Evolutionary conservation across 192 early-diverging fungal species (phyloP).

Genomic region (Backusella sp.): DNA sequence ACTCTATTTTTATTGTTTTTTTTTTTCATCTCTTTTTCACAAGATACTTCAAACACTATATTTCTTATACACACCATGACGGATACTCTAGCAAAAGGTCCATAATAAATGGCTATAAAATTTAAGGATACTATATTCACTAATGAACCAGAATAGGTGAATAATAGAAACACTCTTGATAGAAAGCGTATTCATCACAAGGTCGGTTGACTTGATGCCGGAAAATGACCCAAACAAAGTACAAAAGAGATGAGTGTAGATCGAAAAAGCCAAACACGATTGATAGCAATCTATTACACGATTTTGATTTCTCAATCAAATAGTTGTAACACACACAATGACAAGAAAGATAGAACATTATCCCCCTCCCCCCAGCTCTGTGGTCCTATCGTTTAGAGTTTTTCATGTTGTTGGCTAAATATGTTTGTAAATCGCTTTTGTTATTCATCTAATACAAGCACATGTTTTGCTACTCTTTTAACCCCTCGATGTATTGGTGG

Average conservation of each 20-base stretch:
- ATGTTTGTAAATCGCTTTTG: background rate
- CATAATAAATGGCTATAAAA: background rate
- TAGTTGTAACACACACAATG: background rate
- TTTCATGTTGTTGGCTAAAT: background rate
- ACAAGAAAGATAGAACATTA: background rate
- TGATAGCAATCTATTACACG: slow-evolving; percentile 1
- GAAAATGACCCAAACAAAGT: background rate
- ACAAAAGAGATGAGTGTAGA: background rate
- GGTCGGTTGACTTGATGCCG: background rate
- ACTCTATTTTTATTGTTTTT: background rate
- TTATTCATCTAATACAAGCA: background rate
- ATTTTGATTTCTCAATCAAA: slow-evolving; percentile 10
- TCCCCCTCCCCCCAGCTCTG: background rate
- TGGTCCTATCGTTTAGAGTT: background rate
- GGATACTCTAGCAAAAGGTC: background rate
- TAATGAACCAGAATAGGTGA: background rate
- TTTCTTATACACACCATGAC: background rate
- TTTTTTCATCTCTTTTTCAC: background rate
- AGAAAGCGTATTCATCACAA: background rate
- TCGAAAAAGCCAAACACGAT: background rate
- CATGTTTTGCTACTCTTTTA: background rate
- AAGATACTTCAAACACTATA: background rate
- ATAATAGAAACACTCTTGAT: background rate
- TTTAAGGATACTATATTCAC: background rate
- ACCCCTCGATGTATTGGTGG: background rate